These are phyloP conservation scores for Fraxinus dipetala DNA, from an alignment of 305 asterid genomes.

Conservation along the genomic window DNA sequence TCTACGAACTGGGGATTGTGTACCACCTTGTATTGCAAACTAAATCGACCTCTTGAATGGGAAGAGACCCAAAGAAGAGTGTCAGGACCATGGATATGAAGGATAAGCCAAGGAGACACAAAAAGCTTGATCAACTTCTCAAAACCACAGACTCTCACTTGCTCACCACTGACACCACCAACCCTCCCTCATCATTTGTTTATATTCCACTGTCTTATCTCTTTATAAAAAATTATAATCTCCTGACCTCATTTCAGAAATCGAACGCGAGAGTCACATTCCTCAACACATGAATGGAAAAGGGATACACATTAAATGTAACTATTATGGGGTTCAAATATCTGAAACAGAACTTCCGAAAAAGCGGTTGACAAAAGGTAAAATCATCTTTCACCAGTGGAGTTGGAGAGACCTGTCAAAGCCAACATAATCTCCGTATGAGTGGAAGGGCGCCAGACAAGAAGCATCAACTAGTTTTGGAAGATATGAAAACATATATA, in stretches of 20 bases:
- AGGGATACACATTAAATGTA: not conserved
- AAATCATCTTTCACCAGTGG: conserved; percentile 37
- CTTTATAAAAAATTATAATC: conserved; percentile 22
- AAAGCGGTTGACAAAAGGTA: not conserved
- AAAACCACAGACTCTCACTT: conserved; percentile 33
- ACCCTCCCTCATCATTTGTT: conserved; percentile 24
- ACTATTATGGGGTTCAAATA: not conserved
- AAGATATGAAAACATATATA: conserved; percentile 30
- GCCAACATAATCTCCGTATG: conserved; percentile 45
- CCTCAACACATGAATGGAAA: conserved; percentile 22
- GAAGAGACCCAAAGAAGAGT: conserved; percentile 18
- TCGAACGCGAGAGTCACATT: conserved; percentile 43
- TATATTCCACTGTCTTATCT: conserved; percentile 20
- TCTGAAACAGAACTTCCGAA: not conserved
- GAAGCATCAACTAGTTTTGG: conserved; percentile 42
- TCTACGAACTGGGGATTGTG: not conserved
- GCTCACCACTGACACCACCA: conserved; percentile 35
- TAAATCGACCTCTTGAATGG: conserved; percentile 16
- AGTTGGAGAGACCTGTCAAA: conserved; percentile 48
- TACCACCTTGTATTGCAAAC: not conserved
- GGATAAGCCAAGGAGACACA: conserved; percentile 27
- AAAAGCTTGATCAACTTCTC: conserved; percentile 27
- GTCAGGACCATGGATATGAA: not conserved
- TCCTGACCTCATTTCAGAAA: conserved; percentile 23
- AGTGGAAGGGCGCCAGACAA: conserved; percentile 53